Evolutionary conservation across 2,329 filamentous ascomycete species (phyloP).

Genomic region (Calonectria henricotiae): DNA sequence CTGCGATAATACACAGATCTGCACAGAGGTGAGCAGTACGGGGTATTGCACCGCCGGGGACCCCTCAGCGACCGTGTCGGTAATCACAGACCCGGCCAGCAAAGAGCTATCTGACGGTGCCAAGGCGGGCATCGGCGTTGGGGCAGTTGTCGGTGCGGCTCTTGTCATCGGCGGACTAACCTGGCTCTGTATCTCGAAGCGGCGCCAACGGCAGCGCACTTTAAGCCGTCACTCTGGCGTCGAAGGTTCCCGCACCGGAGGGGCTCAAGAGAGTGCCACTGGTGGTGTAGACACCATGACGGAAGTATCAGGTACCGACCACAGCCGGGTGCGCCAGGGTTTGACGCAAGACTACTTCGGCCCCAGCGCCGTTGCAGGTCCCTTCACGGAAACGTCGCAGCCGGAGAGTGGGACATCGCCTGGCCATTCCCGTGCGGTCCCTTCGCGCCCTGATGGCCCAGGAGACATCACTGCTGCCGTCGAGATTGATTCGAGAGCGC

Average conservation of each 20-base stretch:
- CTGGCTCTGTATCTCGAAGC: constrained; percentile 66
- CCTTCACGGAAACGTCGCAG: constrained; percentile 61
- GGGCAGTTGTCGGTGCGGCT: constrained; percentile 64
- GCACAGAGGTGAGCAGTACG: constrained; percentile 58
- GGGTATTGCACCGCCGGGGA: constrained; percentile 61
- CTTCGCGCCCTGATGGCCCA: constrained; percentile 64
- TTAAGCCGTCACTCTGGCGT: constrained; percentile 36
- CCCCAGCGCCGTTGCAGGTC: constrained; percentile 63
- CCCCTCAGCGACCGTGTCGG: constrained; percentile 55
- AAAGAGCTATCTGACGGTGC: constrained; percentile 65
- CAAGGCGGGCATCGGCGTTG: constrained; percentile 72
- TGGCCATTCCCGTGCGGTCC: constrained; percentile 60
- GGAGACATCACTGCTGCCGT: constrained; percentile 69
- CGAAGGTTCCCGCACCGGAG: constrained; percentile 42
- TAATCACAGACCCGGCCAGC: constrained; percentile 51
- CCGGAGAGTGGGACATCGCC: constrained; percentile 53
- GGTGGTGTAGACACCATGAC: constrained; percentile 52
- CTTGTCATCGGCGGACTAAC: constrained; percentile 62
- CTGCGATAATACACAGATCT: constrained; percentile 64
- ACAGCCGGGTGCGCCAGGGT: constrained; percentile 52
- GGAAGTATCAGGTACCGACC: constrained; percentile 53
- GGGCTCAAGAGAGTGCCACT: constrained; percentile 36
- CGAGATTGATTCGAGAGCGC: constrained; percentile 66
- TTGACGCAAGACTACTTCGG: constrained; percentile 64
- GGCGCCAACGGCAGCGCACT: constrained; percentile 54